phyloP scores from a whole-genome alignment of 2,329 filamentous ascomycete genomes.

The Moelleriella libera region DNA sequence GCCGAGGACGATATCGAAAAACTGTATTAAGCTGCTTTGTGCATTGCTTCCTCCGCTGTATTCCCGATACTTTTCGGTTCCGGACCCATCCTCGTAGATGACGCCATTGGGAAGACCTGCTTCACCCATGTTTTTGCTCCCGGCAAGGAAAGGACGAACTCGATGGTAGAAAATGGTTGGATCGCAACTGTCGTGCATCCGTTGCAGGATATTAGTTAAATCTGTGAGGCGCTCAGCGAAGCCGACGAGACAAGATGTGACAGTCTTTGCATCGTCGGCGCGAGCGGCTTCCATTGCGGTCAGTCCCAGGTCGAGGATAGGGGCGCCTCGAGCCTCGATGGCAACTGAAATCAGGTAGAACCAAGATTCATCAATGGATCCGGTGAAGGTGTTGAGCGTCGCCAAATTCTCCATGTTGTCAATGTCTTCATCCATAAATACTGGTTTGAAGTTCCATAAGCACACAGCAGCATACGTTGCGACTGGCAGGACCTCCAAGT shows the following conservation, averaged over 20 bases:
- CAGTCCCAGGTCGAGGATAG: constrained; percentile 79
- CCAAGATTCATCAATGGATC: constrained; percentile 93
- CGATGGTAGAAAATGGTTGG: constrained; percentile 90
- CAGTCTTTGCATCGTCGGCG: constrained; percentile 50
- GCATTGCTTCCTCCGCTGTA: constrained; percentile 93
- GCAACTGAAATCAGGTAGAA: constrained; percentile 94
- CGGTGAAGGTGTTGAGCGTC: constrained; percentile 81
- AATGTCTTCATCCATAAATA: constrained; percentile 71
- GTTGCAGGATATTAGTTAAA: constrained; percentile 60
- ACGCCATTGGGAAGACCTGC: constrained; percentile 81
- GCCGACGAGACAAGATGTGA: constrained; percentile 61
- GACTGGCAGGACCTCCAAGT: constrained; percentile 78
- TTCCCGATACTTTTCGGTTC: constrained; percentile 57
- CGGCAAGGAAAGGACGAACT: constrained; percentile 89
- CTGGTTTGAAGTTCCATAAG: constrained; percentile 92
- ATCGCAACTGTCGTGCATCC: constrained; percentile 94
- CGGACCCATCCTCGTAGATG: constrained; percentile 69
- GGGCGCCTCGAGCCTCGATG: constrained; percentile 83
- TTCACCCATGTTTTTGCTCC: constrained; percentile 95
- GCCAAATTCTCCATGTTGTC: constrained; percentile 79
- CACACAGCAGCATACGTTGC: constrained; percentile 87
- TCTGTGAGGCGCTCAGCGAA: constrained; percentile 86
- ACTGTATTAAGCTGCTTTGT: constrained; percentile 91
- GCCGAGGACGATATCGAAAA: constrained; percentile 86
- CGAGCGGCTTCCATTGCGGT: constrained; percentile 72